Conservation (phyloP, 352 stramenopile species). For the Phytophthora citrophthora region DNA sequence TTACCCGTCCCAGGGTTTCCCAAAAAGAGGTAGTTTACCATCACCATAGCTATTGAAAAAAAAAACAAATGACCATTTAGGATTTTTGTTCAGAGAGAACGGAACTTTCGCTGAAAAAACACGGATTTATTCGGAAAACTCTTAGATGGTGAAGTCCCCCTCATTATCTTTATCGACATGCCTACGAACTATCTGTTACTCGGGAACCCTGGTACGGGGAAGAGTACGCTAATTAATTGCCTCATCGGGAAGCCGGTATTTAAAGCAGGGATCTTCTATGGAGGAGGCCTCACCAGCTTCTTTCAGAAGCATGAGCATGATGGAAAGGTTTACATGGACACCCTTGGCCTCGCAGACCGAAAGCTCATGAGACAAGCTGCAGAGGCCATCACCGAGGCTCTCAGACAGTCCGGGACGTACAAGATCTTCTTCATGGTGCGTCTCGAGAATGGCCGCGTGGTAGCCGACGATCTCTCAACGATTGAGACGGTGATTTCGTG, state of each 20-base stretch:
- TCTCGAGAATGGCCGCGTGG: conserved; percentile 26
- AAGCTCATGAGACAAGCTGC: background rate
- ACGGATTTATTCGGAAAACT: too few species aligned
- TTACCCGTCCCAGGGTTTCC: conserved; percentile 6
- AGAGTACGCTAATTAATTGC: conserved; percentile 40
- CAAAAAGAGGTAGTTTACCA: conserved; percentile 8
- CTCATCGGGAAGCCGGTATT: conserved; percentile 12
- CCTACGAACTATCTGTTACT: conserved; percentile 21
- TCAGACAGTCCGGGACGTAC: conserved; percentile 17
- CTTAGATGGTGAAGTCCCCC: too few species aligned
- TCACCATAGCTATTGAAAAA: too few species aligned
- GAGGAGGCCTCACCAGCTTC: conserved; percentile 12
- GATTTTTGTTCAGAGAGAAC: too few species aligned
- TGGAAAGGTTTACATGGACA: conserved; percentile 35
- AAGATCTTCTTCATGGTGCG: conserved; percentile 38
- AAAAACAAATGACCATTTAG: too few species aligned
- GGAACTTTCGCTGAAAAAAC: too few species aligned
- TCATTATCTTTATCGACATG: background rate
- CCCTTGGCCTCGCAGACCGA: conserved; percentile 17
- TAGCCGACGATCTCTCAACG: conserved; percentile 27
- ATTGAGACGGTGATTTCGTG: conserved; percentile 27
- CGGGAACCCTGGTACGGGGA: conserved; percentile 29
- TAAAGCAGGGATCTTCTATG: conserved; percentile 14
- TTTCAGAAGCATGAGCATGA: conserved; percentile 20
- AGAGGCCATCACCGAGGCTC: conserved; percentile 17